Evolutionary conservation across 805 yeast genomes (phyloP).

Genomic region (Schwanniomyces pseudopolymorphus): DNA sequence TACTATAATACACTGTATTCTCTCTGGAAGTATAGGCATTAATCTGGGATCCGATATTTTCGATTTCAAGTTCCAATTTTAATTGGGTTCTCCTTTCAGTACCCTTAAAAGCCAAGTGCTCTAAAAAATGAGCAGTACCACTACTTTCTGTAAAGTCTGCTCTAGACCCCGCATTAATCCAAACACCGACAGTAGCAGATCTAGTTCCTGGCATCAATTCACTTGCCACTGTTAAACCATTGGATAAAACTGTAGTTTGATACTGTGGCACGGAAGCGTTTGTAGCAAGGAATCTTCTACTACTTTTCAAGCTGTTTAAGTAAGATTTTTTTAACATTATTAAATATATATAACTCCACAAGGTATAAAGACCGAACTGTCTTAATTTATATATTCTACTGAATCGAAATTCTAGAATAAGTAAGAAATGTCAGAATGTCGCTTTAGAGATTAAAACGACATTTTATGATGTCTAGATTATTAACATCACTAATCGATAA

Average conservation of each 20-base stretch:
- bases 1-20: conserved; percentile 95
- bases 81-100: conserved; percentile 78
- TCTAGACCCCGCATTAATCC: conserved; percentile 98
- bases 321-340: not conserved
- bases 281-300: conserved; percentile 5
- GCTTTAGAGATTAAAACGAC: too few relatives aligned
- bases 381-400: too few relatives aligned
- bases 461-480: too few relatives aligned
- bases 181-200: conserved; percentile 97
- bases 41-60: conserved; percentile 93
- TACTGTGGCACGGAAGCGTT: conserved; percentile 21
- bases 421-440: not conserved
- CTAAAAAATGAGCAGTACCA: conserved; percentile 97
- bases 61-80: conserved; percentile 87
- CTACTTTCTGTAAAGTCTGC: conserved; percentile 84
- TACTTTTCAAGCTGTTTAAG: not conserved
- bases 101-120: conserved; percentile 96
- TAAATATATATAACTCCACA: not conserved
- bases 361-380: not conserved
- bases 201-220: conserved; percentile 82
- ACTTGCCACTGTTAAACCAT: conserved; percentile 93
- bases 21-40: conserved; percentile 99
- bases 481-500: too few relatives aligned
- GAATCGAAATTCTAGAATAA: not conserved
- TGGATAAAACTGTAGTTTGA: conserved; percentile 71